These are phyloP conservation scores for Ogataea degrootiae DNA, from an alignment of 805 yeast genomes.

Conservation along the genomic window DNA sequence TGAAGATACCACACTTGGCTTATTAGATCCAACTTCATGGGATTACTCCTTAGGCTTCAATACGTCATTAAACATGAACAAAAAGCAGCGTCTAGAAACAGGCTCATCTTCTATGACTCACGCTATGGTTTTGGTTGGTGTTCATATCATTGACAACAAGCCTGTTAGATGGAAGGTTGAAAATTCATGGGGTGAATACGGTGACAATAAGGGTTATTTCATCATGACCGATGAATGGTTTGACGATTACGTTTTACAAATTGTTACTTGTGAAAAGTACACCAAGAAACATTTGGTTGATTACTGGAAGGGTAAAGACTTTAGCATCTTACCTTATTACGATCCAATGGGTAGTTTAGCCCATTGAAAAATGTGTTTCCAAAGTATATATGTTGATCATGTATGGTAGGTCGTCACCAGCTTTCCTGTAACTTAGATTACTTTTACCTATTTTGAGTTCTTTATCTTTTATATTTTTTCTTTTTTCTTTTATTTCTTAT, in stretches of 20 bases:
- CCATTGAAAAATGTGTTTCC: background rate
- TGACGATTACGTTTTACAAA: constrained; percentile 71
- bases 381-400: background rate
- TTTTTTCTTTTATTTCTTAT: background rate
- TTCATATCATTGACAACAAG: constrained; percentile 55
- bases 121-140: constrained; percentile 85
- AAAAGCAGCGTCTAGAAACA: constrained; percentile 30
- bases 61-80: constrained; percentile 28
- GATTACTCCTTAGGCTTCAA: constrained; percentile 59
- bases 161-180: constrained; percentile 73
- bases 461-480: background rate
- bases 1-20: constrained; percentile 55
- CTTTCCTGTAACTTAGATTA: background rate
- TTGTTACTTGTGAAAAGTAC: constrained; percentile 39
- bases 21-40: constrained; percentile 69
- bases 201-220: constrained; percentile 65
- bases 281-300: constrained; percentile 34
- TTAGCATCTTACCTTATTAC: constrained; percentile 56
- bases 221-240: constrained; percentile 72
- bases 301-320: constrained; percentile 46
- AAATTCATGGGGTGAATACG: constrained; percentile 76
- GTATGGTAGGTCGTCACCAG: background rate
- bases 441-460: background rate
- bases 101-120: constrained; percentile 74
- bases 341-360: constrained; percentile 82